A percentile compares a stretch with the other conserved stretches of the same genome.
phyloP scores from a whole-genome alignment of 148 eudicot species.

The Persicaria maculosa region DNA sequence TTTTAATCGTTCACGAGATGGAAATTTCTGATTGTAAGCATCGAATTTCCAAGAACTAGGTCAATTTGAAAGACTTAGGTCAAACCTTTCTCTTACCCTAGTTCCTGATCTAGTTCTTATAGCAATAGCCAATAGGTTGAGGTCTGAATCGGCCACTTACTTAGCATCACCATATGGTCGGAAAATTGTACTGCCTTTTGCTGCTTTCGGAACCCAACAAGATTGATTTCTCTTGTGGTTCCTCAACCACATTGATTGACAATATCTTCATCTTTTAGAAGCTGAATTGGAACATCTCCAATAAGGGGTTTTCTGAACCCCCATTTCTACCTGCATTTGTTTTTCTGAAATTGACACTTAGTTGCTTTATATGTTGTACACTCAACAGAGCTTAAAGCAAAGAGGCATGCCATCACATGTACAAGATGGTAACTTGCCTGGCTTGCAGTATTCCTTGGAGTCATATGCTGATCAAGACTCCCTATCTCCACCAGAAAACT shows the following conservation, averaged over 20 bases:
- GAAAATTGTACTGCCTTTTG: no score
- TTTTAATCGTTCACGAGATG: neutral
- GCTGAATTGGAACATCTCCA: neutral
- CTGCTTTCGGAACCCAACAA: neutral
- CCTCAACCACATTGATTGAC: neutral
- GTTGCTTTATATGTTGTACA: neutral
- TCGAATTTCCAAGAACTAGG: neutral
- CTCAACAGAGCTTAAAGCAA: constrained; percentile 52
- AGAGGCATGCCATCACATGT: constrained; percentile 36
- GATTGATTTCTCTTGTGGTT: neutral
- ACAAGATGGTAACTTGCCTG: constrained; percentile 31
- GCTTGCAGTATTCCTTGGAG: constrained; percentile 39
- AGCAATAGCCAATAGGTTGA: neutral
- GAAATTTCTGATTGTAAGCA: neutral
- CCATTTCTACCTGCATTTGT: neutral
- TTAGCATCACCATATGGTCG: neutral
- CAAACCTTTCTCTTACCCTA: neutral
- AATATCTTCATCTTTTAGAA: neutral
- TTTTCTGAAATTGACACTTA: neutral
- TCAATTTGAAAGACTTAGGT: neutral
- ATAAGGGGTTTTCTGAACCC: neutral
- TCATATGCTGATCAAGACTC: constrained; percentile 43
- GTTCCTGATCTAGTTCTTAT: neutral
- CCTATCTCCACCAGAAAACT: constrained; percentile 51
- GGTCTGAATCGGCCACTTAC: neutral